phyloP scores from a whole-genome alignment of 1,139 yeast genomes.

The Blastobotrys proliferans region DNA sequence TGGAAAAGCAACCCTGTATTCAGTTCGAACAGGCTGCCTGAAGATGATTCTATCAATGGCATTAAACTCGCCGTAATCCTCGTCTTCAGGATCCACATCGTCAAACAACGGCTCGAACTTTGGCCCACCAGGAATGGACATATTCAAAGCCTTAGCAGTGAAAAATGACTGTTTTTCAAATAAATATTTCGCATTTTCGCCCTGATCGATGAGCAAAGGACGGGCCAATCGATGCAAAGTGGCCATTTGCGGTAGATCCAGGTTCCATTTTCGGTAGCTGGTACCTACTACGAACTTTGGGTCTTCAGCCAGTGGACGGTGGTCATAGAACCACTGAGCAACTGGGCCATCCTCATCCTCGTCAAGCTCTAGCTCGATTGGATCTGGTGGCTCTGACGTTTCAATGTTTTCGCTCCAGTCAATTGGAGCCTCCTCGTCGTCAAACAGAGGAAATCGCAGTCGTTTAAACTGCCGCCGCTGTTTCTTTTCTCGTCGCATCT shows the following conservation, averaged over 20 bases:
- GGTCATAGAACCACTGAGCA: slow-evolving; percentile 77
- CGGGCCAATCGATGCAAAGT: slow-evolving; percentile 60
- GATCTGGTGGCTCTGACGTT: slow-evolving; percentile 64
- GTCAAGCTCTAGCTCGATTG: slow-evolving; percentile 62
- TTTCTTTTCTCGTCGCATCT: slow-evolving; percentile 90
- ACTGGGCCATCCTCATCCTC: slow-evolving; percentile 56
- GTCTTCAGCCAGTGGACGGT: slow-evolving; percentile 65
- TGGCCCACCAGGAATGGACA: slow-evolving; percentile 93
- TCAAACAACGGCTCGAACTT: slow-evolving; percentile 86
- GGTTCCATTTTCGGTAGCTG: slow-evolving; percentile 69
- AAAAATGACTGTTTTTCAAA: slow-evolving; percentile 76
- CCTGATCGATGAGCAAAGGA: slow-evolving; percentile 59
- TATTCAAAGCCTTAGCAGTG: slow-evolving; percentile 86
- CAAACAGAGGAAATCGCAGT: slow-evolving; percentile 92
- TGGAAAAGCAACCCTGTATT: slow-evolving; percentile 82
- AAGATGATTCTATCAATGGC: slow-evolving; percentile 82
- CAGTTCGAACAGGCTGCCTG: slow-evolving; percentile 71
- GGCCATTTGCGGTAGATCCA: slow-evolving; percentile 60
- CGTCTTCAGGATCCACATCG: slow-evolving; percentile 53
- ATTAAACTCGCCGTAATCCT: slow-evolving; percentile 86
- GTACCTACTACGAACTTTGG: slow-evolving; percentile 60
- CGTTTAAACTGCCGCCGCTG: slow-evolving; percentile 87
- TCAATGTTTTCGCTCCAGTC: slow-evolving; percentile 78
- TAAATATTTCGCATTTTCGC: slow-evolving; percentile 54
- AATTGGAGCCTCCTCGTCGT: slow-evolving; percentile 94